These are phyloP conservation scores for Verticillium dahliae DNA, from an alignment of 2,329 filamentous ascomycete genomes.

Conservation along the genomic window DNA sequence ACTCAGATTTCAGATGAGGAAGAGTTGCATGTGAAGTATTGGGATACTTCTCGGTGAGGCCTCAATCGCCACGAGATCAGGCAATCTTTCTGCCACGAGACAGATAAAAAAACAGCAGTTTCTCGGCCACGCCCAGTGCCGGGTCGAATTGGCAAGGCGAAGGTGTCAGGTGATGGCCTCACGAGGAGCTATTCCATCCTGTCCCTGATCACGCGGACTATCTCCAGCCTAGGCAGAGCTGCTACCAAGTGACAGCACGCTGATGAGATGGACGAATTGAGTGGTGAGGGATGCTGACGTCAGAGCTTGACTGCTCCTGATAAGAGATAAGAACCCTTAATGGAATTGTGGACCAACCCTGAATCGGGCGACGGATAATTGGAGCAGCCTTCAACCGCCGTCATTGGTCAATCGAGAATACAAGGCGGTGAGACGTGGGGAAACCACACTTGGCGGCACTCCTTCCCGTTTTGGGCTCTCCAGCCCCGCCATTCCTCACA, in stretches of 20 bases:
- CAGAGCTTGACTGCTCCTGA: not conserved
- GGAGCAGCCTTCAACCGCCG: not conserved
- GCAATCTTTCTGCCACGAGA: too few species aligned
- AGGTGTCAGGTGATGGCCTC: not conserved
- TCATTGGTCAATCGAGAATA: not conserved
- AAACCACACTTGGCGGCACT: not conserved
- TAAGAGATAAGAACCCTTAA: not conserved
- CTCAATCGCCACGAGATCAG: not conserved
- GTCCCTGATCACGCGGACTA: not conserved
- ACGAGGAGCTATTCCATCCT: not conserved
- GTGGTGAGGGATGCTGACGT: not conserved
- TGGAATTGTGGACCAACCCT: not conserved
- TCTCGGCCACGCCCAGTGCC: too few species aligned
- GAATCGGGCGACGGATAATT: not conserved
- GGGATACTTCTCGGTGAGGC: not conserved
- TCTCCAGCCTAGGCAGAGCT: not conserved
- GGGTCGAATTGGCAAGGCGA: not conserved
- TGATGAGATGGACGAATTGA: not conserved
- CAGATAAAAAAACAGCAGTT: too few species aligned
- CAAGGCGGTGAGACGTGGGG: not conserved
- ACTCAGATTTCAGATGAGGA: not conserved
- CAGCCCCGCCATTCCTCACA: not conserved
- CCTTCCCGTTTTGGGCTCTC: not conserved
- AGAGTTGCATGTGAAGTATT: not conserved
- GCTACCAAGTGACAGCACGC: not conserved